A percentile compares a stretch with the other conserved stretches of the same genome.
phyloP scores from a whole-genome alignment of 2,329 filamentous ascomycete genomes.

The Lecanosticta acicola region DNA sequence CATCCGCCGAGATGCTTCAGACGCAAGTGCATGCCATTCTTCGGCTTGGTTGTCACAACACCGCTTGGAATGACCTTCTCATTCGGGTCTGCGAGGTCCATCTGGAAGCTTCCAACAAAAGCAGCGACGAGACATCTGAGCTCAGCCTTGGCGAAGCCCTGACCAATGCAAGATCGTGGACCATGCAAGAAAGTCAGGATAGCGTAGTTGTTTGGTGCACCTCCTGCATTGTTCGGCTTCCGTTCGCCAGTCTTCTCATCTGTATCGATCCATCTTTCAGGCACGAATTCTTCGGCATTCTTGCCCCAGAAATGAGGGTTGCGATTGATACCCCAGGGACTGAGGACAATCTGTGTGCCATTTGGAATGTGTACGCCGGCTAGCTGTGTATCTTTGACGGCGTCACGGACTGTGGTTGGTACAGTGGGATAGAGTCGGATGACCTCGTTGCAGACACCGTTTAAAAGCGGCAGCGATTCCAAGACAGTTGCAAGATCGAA shows the following conservation, averaged over 20 bases:
- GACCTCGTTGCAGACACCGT: conserved; percentile 42
- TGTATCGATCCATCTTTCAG: conserved; percentile 43
- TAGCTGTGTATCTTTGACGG: conserved; percentile 40
- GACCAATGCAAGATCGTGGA: conserved; percentile 75
- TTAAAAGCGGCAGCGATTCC: conserved; percentile 42
- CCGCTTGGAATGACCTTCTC: conserved; percentile 24
- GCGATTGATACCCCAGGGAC: conserved; percentile 41
- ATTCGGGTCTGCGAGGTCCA: conserved; percentile 22
- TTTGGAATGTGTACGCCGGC: conserved; percentile 35
- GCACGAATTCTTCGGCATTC: conserved; percentile 38
- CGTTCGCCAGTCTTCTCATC: conserved; percentile 22
- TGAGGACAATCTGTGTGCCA: conserved; percentile 36
- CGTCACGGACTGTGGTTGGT: conserved; percentile 42
- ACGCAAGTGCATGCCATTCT: conserved; percentile 24
- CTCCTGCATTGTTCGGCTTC: conserved; percentile 59
- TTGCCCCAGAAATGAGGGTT: conserved; percentile 39
- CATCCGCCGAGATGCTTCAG: conserved; percentile 20
- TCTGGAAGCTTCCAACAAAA: conserved; percentile 24
- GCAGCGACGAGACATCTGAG: conserved; percentile 28
- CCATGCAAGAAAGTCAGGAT: conserved; percentile 42
- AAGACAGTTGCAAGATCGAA: conserved; percentile 34
- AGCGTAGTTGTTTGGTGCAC: conserved; percentile 49
- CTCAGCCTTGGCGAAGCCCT: conserved; percentile 57
- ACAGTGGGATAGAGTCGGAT: conserved; percentile 46
- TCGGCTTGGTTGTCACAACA: conserved; percentile 26